Conservation (phyloP, 2,329 filamentous ascomycete genomes). For the Penicillium brasilianum region DNA sequence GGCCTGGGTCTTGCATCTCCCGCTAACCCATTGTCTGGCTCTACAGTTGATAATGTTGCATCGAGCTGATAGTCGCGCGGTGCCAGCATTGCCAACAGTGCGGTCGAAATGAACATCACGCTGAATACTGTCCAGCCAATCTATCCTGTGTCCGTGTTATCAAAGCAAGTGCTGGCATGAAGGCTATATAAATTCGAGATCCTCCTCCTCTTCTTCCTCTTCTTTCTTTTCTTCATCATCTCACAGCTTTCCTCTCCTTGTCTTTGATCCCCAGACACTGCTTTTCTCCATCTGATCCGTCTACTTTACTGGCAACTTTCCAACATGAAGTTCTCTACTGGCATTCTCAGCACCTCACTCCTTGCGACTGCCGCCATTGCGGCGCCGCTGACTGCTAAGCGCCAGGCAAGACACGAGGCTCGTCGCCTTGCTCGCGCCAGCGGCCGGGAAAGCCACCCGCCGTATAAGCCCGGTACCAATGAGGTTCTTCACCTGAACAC, state of each 20-base stretch:
- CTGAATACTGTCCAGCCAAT: neutral
- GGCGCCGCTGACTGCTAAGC: constrained; percentile 52
- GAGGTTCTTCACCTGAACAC: constrained; percentile 41
- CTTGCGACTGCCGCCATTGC: constrained; percentile 51
- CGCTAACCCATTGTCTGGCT: neutral
- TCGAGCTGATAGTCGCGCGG: constrained; percentile 2
- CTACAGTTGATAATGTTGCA: constrained; percentile 16
- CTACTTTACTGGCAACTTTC: constrained; percentile 10
- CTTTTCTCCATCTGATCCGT: neutral
- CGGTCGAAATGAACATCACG: neutral
- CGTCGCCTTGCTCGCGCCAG: constrained; percentile 35
- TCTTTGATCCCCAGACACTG: neutral
- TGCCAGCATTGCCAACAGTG: neutral
- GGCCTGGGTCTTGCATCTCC: neutral
- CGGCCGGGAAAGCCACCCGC: constrained; percentile 38
- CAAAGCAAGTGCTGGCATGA: neutral
- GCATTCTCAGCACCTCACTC: constrained; percentile 43
- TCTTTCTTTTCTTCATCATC: neutral
- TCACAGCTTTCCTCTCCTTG: neutral
- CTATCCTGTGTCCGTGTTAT: neutral
- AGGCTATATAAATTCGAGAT: constrained; percentile 4
- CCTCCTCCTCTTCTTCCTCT: neutral
- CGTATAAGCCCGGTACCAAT: constrained; percentile 36
- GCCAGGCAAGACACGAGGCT: constrained; percentile 37
- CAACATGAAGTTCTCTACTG: constrained; percentile 57